These are phyloP conservation scores for Austroboletus novae-zelandiae DNA, from an alignment of 1,284 basidiomycete genomes.

Conservation along the genomic window DNA sequence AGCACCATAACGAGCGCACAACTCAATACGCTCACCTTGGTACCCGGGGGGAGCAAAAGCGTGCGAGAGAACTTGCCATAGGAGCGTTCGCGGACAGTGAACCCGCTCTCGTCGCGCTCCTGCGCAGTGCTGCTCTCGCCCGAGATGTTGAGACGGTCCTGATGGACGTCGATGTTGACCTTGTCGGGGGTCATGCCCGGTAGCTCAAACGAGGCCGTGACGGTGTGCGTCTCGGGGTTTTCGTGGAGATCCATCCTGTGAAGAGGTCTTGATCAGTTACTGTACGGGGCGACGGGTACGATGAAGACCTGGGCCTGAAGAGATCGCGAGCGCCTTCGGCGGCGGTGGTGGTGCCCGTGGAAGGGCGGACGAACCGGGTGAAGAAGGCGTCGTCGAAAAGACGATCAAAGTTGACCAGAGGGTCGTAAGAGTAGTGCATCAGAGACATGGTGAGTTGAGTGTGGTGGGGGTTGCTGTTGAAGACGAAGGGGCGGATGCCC, in stretches of 20 bases:
- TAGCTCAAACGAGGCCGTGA: constrained; percentile 49
- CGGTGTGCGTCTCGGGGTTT: constrained; percentile 36
- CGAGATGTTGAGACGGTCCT: constrained; percentile 44
- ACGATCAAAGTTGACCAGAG: constrained; percentile 50
- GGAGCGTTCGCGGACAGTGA: constrained; percentile 48
- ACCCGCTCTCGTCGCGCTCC: constrained; percentile 43
- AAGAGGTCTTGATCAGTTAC: too few species aligned
- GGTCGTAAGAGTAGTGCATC: constrained; percentile 43
- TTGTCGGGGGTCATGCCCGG: constrained; percentile 46
- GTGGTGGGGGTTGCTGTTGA: neutral
- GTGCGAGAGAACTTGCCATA: constrained; percentile 48
- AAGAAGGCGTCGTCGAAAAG: constrained; percentile 47
- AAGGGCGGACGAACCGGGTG: constrained; percentile 26
- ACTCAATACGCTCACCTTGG: constrained; percentile 38
- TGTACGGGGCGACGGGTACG: neutral
- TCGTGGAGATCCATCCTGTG: constrained; percentile 40
- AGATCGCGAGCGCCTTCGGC: constrained; percentile 15
- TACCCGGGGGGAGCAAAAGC: constrained; percentile 44
- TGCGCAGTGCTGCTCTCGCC: constrained; percentile 38
- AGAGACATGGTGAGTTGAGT: constrained; percentile 30
- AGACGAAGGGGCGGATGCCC: too few species aligned
- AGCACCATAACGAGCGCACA: neutral
- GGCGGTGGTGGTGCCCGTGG: neutral
- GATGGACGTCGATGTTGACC: constrained; percentile 42
- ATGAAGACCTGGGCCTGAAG: constrained; percentile 27